Base-by-base conservation (phyloP, 805 yeast genomes). In the Cyberlindnera subsufficiens region DNA sequence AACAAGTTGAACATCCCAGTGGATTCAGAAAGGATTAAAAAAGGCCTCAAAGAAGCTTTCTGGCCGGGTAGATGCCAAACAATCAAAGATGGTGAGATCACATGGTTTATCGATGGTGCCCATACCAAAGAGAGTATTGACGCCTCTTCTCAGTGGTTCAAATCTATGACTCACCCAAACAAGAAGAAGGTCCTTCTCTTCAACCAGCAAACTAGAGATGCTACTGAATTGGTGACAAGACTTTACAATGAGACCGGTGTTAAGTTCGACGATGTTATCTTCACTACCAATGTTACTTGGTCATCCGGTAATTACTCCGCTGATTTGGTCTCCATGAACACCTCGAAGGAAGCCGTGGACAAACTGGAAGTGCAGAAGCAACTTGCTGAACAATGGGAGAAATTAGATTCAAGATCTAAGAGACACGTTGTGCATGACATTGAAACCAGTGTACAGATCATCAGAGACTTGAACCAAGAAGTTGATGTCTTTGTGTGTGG, bases 11-110 rank as follows among this genome's bases (percentile, higher is more conserved):
- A 81, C 0, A 63, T 74, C 20, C 46, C 58, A 6, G 49, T 64
- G 9, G 63, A 61, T 29, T 32, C 30, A 1, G 32, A 25, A 1
- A 54, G 47, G 43, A 41, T 50, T 43, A 47, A 68, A 5, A 52
- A 54, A 14, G 97, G 96, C 3, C 68, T 91, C 32, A 77, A 71
- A 40, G 45, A 64, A 2, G 85, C 95, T 1, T 66, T 71, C 36
- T 93, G 98, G 96, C 93, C 93, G n/a, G 99, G 99, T 1, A 72
- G 99, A 53, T 91, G 98, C 54, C 97, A 95, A 65, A 71, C 78
- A 2, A 63, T 87, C 27, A 63, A 66, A 14, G 66, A 68, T 19
- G 67, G 60, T 3, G 60, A 64, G 3, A 64, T 82, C 15, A 75
- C 74, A n/a, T 93, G 96, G 96, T 81, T 66, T 50, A 65, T 91